These are phyloP conservation scores for Acidomyces sp. DNA, from an alignment of 495 filamentous ascomycete genomes.

Conservation along the genomic window DNA sequence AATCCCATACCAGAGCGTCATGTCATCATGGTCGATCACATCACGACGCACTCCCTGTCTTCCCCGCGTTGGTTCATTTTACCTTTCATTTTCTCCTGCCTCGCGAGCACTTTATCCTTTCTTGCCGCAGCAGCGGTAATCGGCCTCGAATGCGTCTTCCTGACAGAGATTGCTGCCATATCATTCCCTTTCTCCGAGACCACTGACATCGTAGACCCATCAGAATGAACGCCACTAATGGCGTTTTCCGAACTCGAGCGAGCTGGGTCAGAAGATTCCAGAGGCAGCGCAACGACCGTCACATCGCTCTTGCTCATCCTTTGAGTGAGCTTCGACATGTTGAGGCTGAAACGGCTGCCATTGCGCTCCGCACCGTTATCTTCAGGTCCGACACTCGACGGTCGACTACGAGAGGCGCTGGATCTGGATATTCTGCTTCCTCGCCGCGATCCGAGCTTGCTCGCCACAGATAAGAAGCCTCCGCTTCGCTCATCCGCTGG, in stretches of 20 bases:
- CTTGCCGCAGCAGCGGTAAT: too few relatives aligned
- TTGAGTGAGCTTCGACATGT: conserved; percentile 19
- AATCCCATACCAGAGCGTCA: too few relatives aligned
- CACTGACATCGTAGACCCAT: too few relatives aligned
- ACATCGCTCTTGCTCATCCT: conserved; percentile 20
- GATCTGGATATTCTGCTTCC: conserved; percentile 2
- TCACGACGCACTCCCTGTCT: conserved; percentile 59
- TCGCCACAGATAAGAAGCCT: conserved; percentile 11
- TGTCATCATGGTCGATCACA: conserved; percentile 28
- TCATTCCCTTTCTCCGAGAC: too few relatives aligned
- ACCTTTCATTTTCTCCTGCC: conserved; percentile 30
- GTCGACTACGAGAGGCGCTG: conserved; percentile 6
- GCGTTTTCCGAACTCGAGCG: too few relatives aligned
- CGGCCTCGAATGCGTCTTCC: conserved; percentile 4
- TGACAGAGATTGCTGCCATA: too few relatives aligned
- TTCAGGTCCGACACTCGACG: conserved; percentile 5
- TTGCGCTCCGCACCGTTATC: not conserved
- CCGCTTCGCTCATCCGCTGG: conserved; percentile 16
- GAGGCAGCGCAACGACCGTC: not conserved
- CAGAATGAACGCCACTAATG: too few relatives aligned
- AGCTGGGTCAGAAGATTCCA: too few relatives aligned
- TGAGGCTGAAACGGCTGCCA: conserved; percentile 13
- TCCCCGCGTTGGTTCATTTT: conserved; percentile 32
- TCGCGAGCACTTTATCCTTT: conserved; percentile 30
- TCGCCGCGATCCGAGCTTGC: conserved; percentile 12